Base-by-base conservation (phyloP, 208 protist species). In the Trypanosomatidae sp. region DNA sequence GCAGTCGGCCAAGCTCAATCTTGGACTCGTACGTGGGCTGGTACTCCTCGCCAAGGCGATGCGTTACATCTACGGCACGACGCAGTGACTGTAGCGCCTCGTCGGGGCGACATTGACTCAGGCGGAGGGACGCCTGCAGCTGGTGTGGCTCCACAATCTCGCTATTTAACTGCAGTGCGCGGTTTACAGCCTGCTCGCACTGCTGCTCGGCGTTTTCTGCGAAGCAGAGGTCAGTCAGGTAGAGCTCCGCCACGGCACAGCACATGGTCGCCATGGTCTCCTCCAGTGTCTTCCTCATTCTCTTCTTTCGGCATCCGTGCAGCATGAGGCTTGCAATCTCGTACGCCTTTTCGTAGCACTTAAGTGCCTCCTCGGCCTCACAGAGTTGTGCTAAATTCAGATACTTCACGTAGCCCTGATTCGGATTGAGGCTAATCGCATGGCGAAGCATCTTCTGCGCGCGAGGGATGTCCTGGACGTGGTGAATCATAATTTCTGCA, bases 11-110 rank as follows among this genome's bases (percentile, higher is more conserved):
- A 15, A 98, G 80, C 82, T 98, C 94, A 22, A 98, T 85, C 82
- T 96, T 95, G 52, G 91, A 94, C 69, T 94, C 92, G 74, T 95
- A 94, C n/a, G 91, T 94, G 12, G 94, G 94, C 84, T 97, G 91
- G 69, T 94, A 82, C 56, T 87, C 89, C 78, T 98, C 94, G 66
- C 85, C 83, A 19, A 97, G 88, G 55, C 58, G 64, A 79, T 96
- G 91, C 4, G 92, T 95, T 19, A 96, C 81, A 52, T 91, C 86
- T 3, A 96, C 90, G 6, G 92, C 91, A 13, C 71, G 66, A 43
- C 85, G 85, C n/a, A 98, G 88, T 30, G 84, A 69, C 71, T 73
- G 79, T 3, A 84, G 69, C 17, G 91, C 89, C 68, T 96, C 91
- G 13, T 86, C 88, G 3, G 71, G 81, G n/a, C 92, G 80, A 28